These are phyloP conservation scores for Candida loeiensis DNA, from an alignment of 805 yeast species.

Conservation along the genomic window DNA sequence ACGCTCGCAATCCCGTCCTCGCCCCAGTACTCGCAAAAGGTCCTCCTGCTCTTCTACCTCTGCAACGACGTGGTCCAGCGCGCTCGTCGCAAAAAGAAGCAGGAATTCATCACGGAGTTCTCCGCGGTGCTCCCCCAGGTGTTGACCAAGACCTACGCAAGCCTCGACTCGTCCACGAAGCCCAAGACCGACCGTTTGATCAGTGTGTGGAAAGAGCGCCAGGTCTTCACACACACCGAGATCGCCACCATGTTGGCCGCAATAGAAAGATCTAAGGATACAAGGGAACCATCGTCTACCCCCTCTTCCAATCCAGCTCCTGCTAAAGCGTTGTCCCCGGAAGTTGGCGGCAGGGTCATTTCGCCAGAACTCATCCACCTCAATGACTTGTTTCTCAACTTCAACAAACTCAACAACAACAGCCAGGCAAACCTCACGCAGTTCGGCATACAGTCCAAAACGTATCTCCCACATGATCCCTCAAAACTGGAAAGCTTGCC, in stretches of 20 bases:
- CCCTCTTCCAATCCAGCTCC: background rate
- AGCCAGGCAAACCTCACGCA: constrained; percentile 36
- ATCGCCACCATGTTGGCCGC: constrained; percentile 27
- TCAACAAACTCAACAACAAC: constrained; percentile 24
- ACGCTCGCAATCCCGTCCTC: constrained; percentile 18
- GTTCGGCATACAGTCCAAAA: constrained; percentile 35
- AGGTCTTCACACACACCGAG: constrained; percentile 35
- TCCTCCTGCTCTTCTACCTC: constrained; percentile 60
- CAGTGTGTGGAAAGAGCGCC: constrained; percentile 56
- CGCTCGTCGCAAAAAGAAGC: constrained; percentile 58
- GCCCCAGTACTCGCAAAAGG: constrained; percentile 26
- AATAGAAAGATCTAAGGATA: constrained; percentile 18
- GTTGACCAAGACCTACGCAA: constrained; percentile 28
- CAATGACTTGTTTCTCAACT: constrained; percentile 27
- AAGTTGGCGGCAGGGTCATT: constrained; percentile 8
- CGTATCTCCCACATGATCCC: constrained; percentile 35
- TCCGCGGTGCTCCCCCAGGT: constrained; percentile 45
- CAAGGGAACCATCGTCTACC: background rate
- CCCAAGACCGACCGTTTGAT: constrained; percentile 50
- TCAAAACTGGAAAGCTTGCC: constrained; percentile 36
- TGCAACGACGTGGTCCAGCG: constrained; percentile 83
- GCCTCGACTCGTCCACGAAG: constrained; percentile 34
- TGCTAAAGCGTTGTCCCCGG: constrained; percentile 2
- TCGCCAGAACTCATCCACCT: constrained; percentile 32
- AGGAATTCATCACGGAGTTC: constrained; percentile 58